Conservation (phyloP, 2,329 filamentous ascomycete species). For the Byssothecium circinans region DNA sequence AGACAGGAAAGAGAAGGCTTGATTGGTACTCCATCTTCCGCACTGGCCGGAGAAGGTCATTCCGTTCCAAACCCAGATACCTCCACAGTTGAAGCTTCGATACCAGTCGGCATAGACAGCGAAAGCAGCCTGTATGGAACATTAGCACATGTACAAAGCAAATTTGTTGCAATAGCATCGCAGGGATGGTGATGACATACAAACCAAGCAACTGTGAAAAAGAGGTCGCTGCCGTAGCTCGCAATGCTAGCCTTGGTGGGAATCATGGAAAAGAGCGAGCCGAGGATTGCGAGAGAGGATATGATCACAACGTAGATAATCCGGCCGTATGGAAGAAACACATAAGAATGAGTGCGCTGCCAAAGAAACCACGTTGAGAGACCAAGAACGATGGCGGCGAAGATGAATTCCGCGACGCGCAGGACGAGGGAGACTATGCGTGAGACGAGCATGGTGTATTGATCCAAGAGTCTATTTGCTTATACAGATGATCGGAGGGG, state of each 20-base stretch:
- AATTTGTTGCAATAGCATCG: too few relatives aligned
- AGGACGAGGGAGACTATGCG: constrained; percentile 60
- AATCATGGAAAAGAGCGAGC: constrained; percentile 72
- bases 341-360: constrained; percentile 39
- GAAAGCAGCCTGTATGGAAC: constrained; percentile 19
- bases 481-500: too few relatives aligned
- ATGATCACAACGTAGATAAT: constrained; percentile 77
- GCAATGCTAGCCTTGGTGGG: constrained; percentile 69
- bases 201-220: constrained; percentile 72
- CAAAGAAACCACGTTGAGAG: constrained; percentile 29
- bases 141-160: too few relatives aligned
- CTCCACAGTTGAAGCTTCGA: constrained; percentile 26
- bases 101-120: constrained; percentile 46
- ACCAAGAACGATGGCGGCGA: constrained; percentile 60
- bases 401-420: constrained; percentile 66
- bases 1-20: constrained; percentile 72
- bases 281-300: constrained; percentile 67
- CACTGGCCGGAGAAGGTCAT: constrained; percentile 56
- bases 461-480: not conserved
- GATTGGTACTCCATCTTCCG: constrained; percentile 68
- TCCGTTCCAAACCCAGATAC: constrained; percentile 56
- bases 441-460: constrained; percentile 34
- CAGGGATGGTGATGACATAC: too few relatives aligned
- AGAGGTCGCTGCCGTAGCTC: constrained; percentile 70
- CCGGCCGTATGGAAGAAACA: constrained; percentile 60